Evolutionary conservation across 139 green algal species (phyloP).

Genomic region (Diplosphaera chodatii): DNA sequence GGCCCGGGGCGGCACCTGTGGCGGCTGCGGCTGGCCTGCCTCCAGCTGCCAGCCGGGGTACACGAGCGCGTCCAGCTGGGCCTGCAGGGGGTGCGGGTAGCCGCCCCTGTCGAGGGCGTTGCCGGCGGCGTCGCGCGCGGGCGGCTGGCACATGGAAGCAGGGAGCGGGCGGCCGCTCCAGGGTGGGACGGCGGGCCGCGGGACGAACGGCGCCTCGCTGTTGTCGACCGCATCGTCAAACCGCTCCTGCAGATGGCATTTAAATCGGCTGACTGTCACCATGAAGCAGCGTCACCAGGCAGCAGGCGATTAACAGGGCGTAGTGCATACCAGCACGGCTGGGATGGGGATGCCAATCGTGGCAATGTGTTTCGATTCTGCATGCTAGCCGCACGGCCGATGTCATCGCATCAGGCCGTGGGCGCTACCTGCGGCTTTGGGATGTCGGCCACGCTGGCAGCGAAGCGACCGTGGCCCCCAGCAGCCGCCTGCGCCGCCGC

Average conservation of each 20-base stretch:
- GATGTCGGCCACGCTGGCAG: background rate
- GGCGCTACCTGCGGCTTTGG: background rate
- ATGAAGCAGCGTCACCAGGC: too few species aligned
- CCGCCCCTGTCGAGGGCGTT: background rate
- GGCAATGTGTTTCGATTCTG: too few species aligned
- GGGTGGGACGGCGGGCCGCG: slow-evolving; percentile 42
- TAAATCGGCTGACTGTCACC: too few species aligned
- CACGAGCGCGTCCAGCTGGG: slow-evolving; percentile 35
- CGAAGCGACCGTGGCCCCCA: background rate
- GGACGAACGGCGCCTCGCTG: slow-evolving; percentile 41
- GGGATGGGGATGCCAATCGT: too few species aligned
- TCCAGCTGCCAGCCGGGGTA: slow-evolving; percentile 40
- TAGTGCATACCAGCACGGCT: too few species aligned
- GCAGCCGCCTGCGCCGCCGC: background rate
- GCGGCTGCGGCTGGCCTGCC: slow-evolving; percentile 8
- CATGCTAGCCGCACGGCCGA: too few species aligned
- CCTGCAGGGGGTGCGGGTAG: slow-evolving; percentile 54
- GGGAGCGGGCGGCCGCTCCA: slow-evolving; percentile 33
- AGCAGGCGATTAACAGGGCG: too few species aligned
- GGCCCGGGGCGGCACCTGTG: slow-evolving; percentile 1
- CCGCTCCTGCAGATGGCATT: slow-evolving; percentile 27
- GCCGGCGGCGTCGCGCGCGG: background rate
- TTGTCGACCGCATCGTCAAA: slow-evolving; percentile 59
- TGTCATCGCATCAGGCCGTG: too few species aligned
- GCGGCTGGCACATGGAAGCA: slow-evolving; percentile 15